Conservation (phyloP, 2,329 filamentous ascomycete species). For the Chalaropsis thielavioides region DNA sequence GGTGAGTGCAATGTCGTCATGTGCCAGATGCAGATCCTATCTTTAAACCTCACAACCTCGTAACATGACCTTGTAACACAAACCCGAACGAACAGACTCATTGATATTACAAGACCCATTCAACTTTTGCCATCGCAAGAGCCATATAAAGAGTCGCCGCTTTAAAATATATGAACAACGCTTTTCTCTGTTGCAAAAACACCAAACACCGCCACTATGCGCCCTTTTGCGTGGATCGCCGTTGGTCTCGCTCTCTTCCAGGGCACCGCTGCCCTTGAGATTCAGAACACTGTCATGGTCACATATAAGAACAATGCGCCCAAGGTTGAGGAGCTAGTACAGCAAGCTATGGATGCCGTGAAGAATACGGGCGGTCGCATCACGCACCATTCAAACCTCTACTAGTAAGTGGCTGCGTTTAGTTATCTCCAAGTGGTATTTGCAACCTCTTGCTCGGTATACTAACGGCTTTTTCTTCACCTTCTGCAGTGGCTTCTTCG, state of each 20-base stretch:
- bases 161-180: neutral
- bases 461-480: slow-evolving; percentile 21
- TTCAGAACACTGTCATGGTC: slow-evolving; percentile 63
- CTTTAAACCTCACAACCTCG: neutral
- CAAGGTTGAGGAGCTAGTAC: slow-evolving; percentile 48
- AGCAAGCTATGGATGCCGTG: slow-evolving; percentile 58
- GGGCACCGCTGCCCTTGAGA: slow-evolving; percentile 46
- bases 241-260: slow-evolving; percentile 44
- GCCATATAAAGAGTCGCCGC: neutral
- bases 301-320: slow-evolving; percentile 58
- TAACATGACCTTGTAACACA: neutral
- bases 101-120: neutral
- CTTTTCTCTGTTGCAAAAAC: neutral
- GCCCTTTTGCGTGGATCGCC: slow-evolving; percentile 38
- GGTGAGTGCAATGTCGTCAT: neutral
- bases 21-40: neutral
- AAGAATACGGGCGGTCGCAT: slow-evolving; percentile 57
- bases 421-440: too few species aligned
- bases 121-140: neutral
- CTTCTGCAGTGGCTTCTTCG: slow-evolving; percentile 55
- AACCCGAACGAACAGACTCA: neutral
- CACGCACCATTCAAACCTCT: slow-evolving; percentile 58
- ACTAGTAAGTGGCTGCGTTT: slow-evolving; percentile 41
- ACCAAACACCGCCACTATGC: slow-evolving; percentile 40
- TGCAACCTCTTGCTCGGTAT: neutral